A percentile compares a stretch with the other conserved stretches of the same genome.
Conservation (phyloP, 352 stramenopile genomes). For the Globisporangium barbulae region DNA sequence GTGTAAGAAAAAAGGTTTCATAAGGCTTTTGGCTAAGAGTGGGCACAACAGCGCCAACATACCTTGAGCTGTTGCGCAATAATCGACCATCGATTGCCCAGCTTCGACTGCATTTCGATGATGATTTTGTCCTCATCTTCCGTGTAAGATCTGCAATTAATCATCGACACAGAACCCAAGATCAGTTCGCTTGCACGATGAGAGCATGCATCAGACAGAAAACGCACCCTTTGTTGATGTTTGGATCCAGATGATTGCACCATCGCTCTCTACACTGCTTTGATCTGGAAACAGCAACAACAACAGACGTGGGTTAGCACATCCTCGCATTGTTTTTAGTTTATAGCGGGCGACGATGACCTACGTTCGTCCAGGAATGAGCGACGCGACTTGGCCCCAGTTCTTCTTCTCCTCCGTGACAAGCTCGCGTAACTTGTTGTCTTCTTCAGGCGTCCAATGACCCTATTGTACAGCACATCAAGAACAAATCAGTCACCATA, state of each 20-base stretch:
- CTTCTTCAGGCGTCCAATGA: constrained; percentile 91
- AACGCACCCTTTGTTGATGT: constrained; percentile 90
- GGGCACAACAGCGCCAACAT: background rate
- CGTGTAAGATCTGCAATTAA: constrained; percentile 62
- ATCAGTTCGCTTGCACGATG: background rate
- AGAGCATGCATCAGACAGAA: background rate
- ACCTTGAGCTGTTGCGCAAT: constrained; percentile 90
- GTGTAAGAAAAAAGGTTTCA: background rate
- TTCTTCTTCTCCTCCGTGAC: constrained; percentile 89
- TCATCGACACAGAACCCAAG: background rate
- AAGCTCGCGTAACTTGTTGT: constrained; percentile 76
- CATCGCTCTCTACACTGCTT: constrained; percentile 93
- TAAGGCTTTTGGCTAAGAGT: background rate
- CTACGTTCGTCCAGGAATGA: constrained; percentile 83
- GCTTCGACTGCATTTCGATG: constrained; percentile 89
- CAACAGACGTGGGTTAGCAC: background rate
- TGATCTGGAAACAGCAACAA: constrained; percentile 41
- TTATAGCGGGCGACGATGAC: constrained; percentile 13
- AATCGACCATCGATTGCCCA: constrained; percentile 91
- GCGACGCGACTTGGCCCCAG: constrained; percentile 84
- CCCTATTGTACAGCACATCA: constrained; percentile 42
- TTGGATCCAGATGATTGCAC: constrained; percentile 91
- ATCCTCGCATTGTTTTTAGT: background rate
- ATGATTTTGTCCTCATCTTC: constrained; percentile 92
- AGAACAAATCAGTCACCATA: background rate